These are phyloP conservation scores for Pholiota adiposa DNA, from an alignment of 1,284 basidiomycete genomes.

Conservation along the genomic window DNA sequence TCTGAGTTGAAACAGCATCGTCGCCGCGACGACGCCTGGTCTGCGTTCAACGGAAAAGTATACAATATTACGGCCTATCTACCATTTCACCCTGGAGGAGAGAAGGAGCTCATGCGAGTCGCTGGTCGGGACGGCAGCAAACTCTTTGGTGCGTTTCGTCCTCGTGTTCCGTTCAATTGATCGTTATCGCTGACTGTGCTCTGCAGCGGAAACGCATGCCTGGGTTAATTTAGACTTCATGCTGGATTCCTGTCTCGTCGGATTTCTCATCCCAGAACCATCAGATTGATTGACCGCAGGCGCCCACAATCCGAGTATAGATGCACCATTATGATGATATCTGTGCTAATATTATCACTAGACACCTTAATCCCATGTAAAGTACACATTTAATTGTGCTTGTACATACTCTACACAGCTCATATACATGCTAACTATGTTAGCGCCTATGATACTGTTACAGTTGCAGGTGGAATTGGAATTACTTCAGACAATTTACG, in stretches of 20 bases:
- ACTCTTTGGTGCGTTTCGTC: constrained; percentile 76
- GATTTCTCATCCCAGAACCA: constrained; percentile 79
- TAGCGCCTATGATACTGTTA: constrained; percentile 5
- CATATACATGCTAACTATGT: constrained; percentile 2
- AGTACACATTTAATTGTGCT: neutral
- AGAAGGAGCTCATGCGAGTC: constrained; percentile 92
- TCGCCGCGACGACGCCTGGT: constrained; percentile 90
- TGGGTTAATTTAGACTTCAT: constrained; percentile 97
- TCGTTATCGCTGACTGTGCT: constrained; percentile 1
- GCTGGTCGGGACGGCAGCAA: constrained; percentile 95
- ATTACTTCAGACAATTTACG: neutral
- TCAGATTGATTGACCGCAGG: constrained; percentile 21
- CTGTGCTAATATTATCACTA: constrained; percentile 14
- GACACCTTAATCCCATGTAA: neutral
- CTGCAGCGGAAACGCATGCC: constrained; percentile 49
- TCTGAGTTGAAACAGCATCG: constrained; percentile 87
- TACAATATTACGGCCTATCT: constrained; percentile 97
- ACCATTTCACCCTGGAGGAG: constrained; percentile 93
- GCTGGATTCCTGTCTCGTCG: constrained; percentile 90
- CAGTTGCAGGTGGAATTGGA: constrained; percentile 7
- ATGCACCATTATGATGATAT: neutral
- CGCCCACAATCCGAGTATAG: constrained; percentile 7
- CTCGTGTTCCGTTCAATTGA: neutral
- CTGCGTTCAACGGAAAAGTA: constrained; percentile 90
- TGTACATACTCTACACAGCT: neutral